Base-by-base conservation (phyloP, 352 stramenopile species). In the Phytophthora syringae region DNA sequence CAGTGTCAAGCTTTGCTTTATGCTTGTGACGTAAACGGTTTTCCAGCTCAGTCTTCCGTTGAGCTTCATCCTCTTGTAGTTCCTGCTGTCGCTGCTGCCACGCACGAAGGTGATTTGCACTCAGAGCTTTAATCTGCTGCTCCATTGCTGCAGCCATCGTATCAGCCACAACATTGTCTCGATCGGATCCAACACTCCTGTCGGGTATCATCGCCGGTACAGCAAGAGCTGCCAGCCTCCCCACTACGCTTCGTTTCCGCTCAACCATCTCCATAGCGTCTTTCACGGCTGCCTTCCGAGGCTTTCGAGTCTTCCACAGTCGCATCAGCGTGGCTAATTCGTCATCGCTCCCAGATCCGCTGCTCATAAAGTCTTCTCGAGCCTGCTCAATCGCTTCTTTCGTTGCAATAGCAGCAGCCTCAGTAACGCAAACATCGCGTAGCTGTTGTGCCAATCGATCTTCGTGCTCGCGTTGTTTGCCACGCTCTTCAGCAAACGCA, bases 101-200 rank as follows among this genome's bases (percentile, higher is more conserved):
- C 18, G 55, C 56, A 2, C 43, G 21, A 9, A 72, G 39, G 18
- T 76, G 71, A 16, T 27, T 48, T 1, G 66, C 63, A 60, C 69
- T 77, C 11, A 82, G 57, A 13, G 51, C 18, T 44, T 70, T 70
- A 28, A 82, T 78, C 22, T 82, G 64, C 9, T 67, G 57, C 42
- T 77, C 72, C 52, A 77, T 61, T 34, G 73, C 61, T 5, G 63
- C 63, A 27, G 67, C 52, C 42, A 80, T 72, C 0, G 42, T 60
- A 45, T 73, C 54, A 15, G 55, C 50, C 20, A 72, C 60, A 16
- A 70, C 42, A 11, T 61, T 70, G 22, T 52, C 37, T 36, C 12
- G 47, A 28, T 25, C 22, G 25, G 1, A 7, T 20, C 21, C n/a
- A n/a, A 21, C 32, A 42, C 20, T 50, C 18, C 9, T 48, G 24